phyloP scores from a whole-genome alignment of 139 green algal genomes.

The Klebsormidium nitens region DNA sequence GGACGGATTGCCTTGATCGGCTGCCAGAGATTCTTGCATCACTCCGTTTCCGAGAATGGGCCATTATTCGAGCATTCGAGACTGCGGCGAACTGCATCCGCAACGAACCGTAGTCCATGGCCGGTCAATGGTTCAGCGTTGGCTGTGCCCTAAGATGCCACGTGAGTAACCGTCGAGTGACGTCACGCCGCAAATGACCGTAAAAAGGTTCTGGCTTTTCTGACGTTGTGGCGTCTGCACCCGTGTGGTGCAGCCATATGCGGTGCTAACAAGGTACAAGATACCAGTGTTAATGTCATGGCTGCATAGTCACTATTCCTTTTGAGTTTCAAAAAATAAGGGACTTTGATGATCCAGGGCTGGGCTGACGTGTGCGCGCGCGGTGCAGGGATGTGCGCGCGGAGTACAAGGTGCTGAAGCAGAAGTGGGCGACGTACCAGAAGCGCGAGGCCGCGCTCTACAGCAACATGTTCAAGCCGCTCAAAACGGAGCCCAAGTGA shows the following conservation, averaged over 20 bases:
- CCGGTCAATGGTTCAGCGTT: too few relatives aligned
- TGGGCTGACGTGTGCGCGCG: neutral
- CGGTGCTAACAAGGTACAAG: neutral
- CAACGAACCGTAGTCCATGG: too few relatives aligned
- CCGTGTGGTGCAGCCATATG: neutral
- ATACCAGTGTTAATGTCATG: neutral
- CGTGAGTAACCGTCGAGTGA: too few relatives aligned
- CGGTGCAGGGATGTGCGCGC: conserved; percentile 24
- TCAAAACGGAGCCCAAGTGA: too few relatives aligned
- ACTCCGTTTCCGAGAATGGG: too few relatives aligned
- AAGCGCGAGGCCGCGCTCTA: conserved; percentile 40
- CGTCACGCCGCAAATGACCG: too few relatives aligned
- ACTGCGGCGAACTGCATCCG: too few relatives aligned
- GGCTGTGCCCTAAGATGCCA: too few relatives aligned
- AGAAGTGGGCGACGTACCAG: conserved; percentile 21
- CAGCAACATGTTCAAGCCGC: conserved; percentile 40
- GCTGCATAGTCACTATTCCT: neutral
- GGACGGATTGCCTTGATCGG: neutral
- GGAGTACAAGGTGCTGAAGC: conserved; percentile 22
- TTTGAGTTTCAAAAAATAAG: conserved; percentile 3
- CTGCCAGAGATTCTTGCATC: too few relatives aligned
- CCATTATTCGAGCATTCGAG: too few relatives aligned
- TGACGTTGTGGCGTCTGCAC: neutral
- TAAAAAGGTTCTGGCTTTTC: neutral
- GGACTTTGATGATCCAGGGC: neutral